Percentiles rank a stretch among this genome's conserved stretches.
These are phyloP conservation scores for Trichoderma sp. DNA, from an alignment of 2,329 filamentous ascomycete genomes.

Conservation along the genomic window DNA sequence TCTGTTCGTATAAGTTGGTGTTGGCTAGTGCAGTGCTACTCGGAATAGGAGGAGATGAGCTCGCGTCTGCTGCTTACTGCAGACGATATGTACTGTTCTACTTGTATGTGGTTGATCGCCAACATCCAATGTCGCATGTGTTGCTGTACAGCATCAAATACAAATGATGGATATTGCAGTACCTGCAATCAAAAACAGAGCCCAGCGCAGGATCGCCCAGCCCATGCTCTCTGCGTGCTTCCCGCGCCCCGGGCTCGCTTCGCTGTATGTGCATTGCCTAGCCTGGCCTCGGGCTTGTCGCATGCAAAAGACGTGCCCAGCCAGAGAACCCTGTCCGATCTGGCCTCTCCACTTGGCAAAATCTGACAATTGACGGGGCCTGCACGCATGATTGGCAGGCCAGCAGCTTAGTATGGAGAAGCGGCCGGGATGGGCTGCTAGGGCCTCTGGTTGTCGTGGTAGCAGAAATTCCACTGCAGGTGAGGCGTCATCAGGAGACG, in stretches of 20 bases:
- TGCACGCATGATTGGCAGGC: conserved; percentile 19
- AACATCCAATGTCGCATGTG: background rate
- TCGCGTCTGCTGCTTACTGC: background rate
- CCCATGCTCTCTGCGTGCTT: conserved; percentile 17
- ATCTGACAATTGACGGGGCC: conserved; percentile 20
- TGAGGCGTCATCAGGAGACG: conserved; percentile 24
- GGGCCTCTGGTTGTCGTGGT: conserved; percentile 21
- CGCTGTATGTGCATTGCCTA: conserved; percentile 15
- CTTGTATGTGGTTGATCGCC: background rate
- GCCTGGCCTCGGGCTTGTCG: background rate
- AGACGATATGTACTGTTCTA: background rate
- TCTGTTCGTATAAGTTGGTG: background rate
- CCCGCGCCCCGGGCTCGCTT: conserved; percentile 18
- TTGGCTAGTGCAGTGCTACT: background rate
- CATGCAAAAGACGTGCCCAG: conserved; percentile 15
- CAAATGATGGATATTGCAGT: background rate
- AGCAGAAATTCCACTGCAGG: conserved; percentile 18
- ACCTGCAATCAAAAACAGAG: background rate
- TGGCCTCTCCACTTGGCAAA: conserved; percentile 20
- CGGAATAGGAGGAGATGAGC: background rate
- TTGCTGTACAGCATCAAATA: background rate
- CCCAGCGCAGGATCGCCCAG: conserved; percentile 17
- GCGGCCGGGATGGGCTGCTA: background rate
- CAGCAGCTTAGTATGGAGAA: background rate
- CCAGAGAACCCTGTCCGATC: conserved; percentile 19